Conservation (phyloP, 176 grass and related monocot genomes). For the Musa itinerans region DNA sequence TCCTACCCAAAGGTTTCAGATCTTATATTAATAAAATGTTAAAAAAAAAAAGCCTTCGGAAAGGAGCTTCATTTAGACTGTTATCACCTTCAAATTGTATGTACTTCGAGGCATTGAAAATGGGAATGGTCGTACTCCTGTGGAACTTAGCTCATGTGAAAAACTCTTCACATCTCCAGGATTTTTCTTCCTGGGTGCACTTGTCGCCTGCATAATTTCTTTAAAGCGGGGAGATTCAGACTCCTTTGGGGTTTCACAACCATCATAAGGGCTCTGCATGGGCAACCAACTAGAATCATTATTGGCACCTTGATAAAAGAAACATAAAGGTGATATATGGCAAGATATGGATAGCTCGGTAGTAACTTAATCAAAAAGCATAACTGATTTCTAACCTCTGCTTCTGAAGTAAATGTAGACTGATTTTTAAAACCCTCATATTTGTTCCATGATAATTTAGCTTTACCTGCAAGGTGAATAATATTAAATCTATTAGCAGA, state of each 20-base stretch:
- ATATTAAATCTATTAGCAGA: constrained; percentile 11
- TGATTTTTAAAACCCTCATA: constrained; percentile 64
- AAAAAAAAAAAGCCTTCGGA: neutral
- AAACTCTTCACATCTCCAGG: constrained; percentile 95
- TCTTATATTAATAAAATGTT: constrained; percentile 6
- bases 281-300: neutral
- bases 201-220: constrained; percentile 98
- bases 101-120: constrained; percentile 85
- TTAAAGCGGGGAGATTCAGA: constrained; percentile 99
- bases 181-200: constrained; percentile 85
- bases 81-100: constrained; percentile 88
- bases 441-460: constrained; percentile 52
- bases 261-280: constrained; percentile 66
- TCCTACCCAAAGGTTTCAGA: constrained; percentile 14
- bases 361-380: neutral
- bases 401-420: constrained; percentile 57
- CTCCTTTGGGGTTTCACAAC: constrained; percentile 93
- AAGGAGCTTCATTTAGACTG: neutral
- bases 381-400: constrained; percentile 42
- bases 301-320: neutral
- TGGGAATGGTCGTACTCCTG: constrained; percentile 92
- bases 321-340: constrained; percentile 5
- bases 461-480: constrained; percentile 60
- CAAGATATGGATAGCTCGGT: neutral
- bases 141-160: constrained; percentile 97